Evolutionary conservation across 345 rosid species (phyloP).

Genomic region (Anacardium occidentale): DNA sequence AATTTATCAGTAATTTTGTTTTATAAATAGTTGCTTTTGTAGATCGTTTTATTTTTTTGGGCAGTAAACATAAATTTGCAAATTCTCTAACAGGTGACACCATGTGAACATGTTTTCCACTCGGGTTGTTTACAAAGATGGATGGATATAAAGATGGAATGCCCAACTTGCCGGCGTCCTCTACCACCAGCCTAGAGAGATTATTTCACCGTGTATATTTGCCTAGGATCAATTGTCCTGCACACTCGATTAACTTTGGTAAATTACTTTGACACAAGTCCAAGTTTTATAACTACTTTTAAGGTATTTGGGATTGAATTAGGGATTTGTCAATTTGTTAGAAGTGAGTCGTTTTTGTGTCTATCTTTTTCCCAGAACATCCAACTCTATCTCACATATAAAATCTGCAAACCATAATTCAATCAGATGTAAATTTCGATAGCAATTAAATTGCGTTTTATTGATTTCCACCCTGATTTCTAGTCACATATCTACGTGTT

Average conservation of each 20-base stretch:
- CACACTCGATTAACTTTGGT: conserved; percentile 29
- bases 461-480: neutral
- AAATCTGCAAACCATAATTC: too few species aligned
- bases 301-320: neutral
- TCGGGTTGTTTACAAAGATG: conserved; percentile 93
- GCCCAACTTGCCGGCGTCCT: conserved; percentile 96
- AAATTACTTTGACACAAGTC: conserved; percentile 23
- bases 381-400: too few species aligned
- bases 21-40: neutral
- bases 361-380: neutral
- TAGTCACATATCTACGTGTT: neutral
- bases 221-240: conserved; percentile 29
- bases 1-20: conserved; percentile 11
- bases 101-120: conserved; percentile 95
- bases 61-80: neutral
- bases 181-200: conserved; percentile 76
- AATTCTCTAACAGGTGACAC: conserved; percentile 66
- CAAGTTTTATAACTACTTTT: neutral
- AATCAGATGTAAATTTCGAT: neutral
- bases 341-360: neutral
- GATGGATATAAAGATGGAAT: conserved; percentile 99
- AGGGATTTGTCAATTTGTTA: neutral
- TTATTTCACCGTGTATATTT: conserved; percentile 26
- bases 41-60: neutral
- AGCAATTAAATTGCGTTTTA: neutral